Evolutionary conservation across 2,329 filamentous ascomycete genomes (phyloP).

Genomic region (Dactylellina haptotyla): DNA sequence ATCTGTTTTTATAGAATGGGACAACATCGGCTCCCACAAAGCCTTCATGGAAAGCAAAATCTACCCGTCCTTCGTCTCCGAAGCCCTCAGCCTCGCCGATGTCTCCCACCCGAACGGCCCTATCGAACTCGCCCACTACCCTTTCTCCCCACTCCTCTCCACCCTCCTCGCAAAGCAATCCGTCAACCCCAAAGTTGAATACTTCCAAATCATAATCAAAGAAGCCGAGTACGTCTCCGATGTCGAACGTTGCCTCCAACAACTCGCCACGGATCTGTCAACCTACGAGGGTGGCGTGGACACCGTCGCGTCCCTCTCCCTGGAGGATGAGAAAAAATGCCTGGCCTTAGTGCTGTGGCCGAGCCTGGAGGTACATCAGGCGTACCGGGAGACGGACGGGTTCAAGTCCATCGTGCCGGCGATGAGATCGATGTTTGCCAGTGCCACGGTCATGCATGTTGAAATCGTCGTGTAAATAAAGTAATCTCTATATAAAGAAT

Average conservation of each 20-base stretch:
- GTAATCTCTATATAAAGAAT: no score
- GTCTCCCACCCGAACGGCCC: slow-evolving; percentile 7
- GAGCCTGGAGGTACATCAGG: background rate
- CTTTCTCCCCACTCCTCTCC: slow-evolving; percentile 11
- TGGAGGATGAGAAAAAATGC: slow-evolving; percentile 2
- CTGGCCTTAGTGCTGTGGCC: slow-evolving; percentile 17
- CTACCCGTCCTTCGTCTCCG: slow-evolving; percentile 21
- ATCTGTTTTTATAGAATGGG: slow-evolving; percentile 38
- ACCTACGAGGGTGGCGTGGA: background rate
- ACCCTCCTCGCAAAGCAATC: slow-evolving; percentile 3
- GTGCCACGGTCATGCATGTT: slow-evolving; percentile 9
- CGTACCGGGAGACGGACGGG: background rate
- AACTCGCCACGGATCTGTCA: background rate
- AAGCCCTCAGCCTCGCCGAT: slow-evolving; percentile 2
- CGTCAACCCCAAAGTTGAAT: slow-evolving; percentile 28
- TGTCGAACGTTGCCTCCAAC: background rate
- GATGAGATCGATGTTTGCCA: background rate
- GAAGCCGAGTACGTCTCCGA: no score
- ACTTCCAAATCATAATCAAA: slow-evolving; percentile 10
- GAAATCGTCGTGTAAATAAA: slow-evolving; percentile 9
- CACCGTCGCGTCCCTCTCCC: background rate
- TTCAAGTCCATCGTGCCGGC: background rate
- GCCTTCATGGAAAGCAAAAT: slow-evolving; percentile 16
- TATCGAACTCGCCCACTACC: slow-evolving; percentile 25
- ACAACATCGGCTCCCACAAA: slow-evolving; percentile 23